Base-by-base conservation (phyloP, 768 basidiomycete species). In the Cystofilobasidium capitatum region DNA sequence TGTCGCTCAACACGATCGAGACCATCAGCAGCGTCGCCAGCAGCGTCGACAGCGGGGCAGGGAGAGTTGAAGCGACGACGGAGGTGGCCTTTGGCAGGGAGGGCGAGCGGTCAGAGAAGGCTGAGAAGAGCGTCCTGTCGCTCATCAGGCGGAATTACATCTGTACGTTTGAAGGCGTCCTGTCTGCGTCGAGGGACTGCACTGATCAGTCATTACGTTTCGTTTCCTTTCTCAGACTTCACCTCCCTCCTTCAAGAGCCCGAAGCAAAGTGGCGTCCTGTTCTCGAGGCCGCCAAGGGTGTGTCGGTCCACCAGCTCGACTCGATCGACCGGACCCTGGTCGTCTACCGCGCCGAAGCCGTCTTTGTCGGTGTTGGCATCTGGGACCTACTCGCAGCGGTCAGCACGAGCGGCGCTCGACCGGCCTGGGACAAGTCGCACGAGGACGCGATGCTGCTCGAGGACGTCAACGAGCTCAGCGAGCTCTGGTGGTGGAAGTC, bases 171-270 rank as follows among this genome's bases (percentile, higher is more conserved):
- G 17, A 13, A 24, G 16, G 58, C 35, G 40, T 33, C 29, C 0
- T 8, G 40, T 54, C 42, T 16, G 37, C 0, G 13, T 12, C 8
- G 24, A 59, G 1, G 10, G 20, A 39, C 13, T 54, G 40, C 22
- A 66, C 71, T 73, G 62, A 74, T 49, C n/a, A 20, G 8, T 9
- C 45, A n/a, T n/a, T n/a, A n/a, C n/a, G 12, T 2, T 24, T 29
- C 14, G 10, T 10, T 33, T 8, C 12, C 4, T 3, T 6, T 20
- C 20, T 9, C 37, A 76, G 77, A 98, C 77, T 98, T 99, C 76
- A 93, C 93, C 0, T 96, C 93, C 0, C 80, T 99, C 58, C 78
- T 99, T 58, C 96, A 98, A 77, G 94, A 98, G 73, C 96, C 96
- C 0, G 92, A 97, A 76, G 91, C 91, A 3, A 99, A 99, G 77